Base-by-base conservation (phyloP, 257 asterid species). In the Parsonsia alboflavescens region DNA sequence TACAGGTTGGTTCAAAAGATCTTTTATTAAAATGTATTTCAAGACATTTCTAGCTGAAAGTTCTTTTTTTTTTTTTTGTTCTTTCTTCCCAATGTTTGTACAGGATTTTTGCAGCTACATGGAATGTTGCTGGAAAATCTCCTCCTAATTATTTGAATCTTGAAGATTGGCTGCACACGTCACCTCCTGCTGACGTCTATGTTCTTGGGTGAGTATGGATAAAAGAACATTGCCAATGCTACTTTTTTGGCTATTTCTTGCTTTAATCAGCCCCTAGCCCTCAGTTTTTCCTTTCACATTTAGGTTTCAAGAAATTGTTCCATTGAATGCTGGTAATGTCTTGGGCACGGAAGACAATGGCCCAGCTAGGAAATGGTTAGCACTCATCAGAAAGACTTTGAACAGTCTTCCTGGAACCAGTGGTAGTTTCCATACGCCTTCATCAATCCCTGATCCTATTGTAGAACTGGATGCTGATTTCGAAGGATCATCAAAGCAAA, bases 221-320 rank as follows among this genome's bases (percentile, higher is more conserved):
- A 48, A 33, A 11, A 28, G 53, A 68, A 3, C 30, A 11, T 28
- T 11, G 4, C 10, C 28, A 7, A 21, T 52, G 45, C 26, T 7
- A 33, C 39, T 33, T 33, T 33, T 33, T 33, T 33, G 39, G 39
- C 39, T 33, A 33, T 33, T 33, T 33, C 2, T 42, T 50, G 42
- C 57, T 5, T 6, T 64, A 30, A 8, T 5, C 57, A 19, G 10
- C 54, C 24, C 12, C 21, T 7, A 54, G 15, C 49, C 45, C 46
- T 30, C 6, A 21, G 11, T 48, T 65, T n/a, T 74, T n/a, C 63
- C 52, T 70, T 73, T 73, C 54, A 63, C 53, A 30, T 68, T 67
- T 74, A 95, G 99, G 94, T 95, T 95, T 89, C 99, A 95, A 88
- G 99, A 95, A 86, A 90, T 95, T 33, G 99, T 95, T 72, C 99